Evolutionary conservation across 139 green algal species (phyloP).

Genomic region (Axilococcus clingmanii): DNA sequence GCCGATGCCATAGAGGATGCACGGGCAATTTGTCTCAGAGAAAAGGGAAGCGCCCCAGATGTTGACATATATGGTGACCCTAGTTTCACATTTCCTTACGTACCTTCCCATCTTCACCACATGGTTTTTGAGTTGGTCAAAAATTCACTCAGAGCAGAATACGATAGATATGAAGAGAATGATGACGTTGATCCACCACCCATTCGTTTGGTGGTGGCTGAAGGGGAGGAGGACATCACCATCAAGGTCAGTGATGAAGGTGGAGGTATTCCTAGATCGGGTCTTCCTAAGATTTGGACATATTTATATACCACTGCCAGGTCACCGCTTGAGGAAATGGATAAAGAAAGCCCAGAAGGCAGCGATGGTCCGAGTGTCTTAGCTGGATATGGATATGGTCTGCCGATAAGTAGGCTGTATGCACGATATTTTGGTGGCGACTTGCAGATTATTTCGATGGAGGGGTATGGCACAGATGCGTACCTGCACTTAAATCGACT

Average conservation of each 20-base stretch:
- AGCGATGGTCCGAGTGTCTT: constrained; percentile 49
- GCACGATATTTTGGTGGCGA: constrained; percentile 97
- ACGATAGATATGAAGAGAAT: constrained; percentile 74
- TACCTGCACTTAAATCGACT: constrained; percentile 96
- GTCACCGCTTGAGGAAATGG: constrained; percentile 52
- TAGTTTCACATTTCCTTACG: constrained; percentile 89
- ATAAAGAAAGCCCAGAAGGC: constrained; percentile 15
- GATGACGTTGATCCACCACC: constrained; percentile 62
- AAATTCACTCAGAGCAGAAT: constrained; percentile 87
- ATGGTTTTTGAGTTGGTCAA: constrained; percentile 95
- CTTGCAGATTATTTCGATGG: constrained; percentile 95
- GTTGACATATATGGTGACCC: constrained; percentile 85
- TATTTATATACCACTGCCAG: constrained; percentile 95
- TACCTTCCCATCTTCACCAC: constrained; percentile 94
- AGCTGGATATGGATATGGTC: constrained; percentile 92
- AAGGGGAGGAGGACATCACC: constrained; percentile 93
- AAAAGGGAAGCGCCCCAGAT: constrained; percentile 79
- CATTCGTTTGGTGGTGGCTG: constrained; percentile 89
- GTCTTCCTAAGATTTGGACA: constrained; percentile 92
- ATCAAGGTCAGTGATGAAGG: constrained; percentile 97
- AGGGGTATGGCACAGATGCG: constrained; percentile 95
- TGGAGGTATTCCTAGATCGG: constrained; percentile 86
- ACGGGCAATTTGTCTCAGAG: constrained; percentile 79
- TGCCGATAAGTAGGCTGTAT: constrained; percentile 82
- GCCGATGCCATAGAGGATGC: constrained; percentile 90